Base-by-base conservation (phyloP, 805 yeast genomes). In the Pichia paraexigua region DNA sequence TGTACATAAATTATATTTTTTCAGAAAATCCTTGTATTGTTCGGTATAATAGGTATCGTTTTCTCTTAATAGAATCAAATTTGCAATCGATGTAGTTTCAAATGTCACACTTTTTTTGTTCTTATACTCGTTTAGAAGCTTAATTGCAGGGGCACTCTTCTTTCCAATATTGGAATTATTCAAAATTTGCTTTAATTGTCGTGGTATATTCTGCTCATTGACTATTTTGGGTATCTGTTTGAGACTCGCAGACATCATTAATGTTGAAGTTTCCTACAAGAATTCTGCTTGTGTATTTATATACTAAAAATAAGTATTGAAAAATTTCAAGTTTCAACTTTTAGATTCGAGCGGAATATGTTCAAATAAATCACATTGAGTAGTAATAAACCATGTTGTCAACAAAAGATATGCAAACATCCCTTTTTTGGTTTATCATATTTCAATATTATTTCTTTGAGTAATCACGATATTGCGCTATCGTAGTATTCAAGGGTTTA, bases 11-110 rank as follows among this genome's bases (percentile, higher is more conserved):
- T 47, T 41, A 30, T 48, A 11, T 7, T 46, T 28, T 22, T 37
- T 32, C 4, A 61, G 45, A 27, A 50, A 28, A 15, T 43, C 49
- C 39, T 47, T 41, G 27, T 59, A 61, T 25, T 44, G 17, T 30
- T 56, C 59, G 43, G 47, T 50, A 28, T 50, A 49, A 17, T 24
- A 25, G 2, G 50, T 49, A 17, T 48, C 21, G n/a, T 44, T 27
- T 21, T 58, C 58, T 24, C 44, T 41, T 2, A 54, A 20, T 25
- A 57, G 57, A 7, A 61, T 48, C 22, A 53, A 41, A 44, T 59
- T 53, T 11, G 58, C 49, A 11, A 52, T 1, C 17, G 56, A 45
- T 24, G 59, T 52, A 17, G 15, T 6, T 1, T 24, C 20, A n/a
- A 42, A 35, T n/a, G 20, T 35, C 6, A 35, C 12, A n/a, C n/a